A percentile compares a stretch with the other conserved stretches of the same genome.
Evolutionary conservation across 2,329 filamentous ascomycete genomes (phyloP).

Genomic region (Aspergillus sp.): DNA sequence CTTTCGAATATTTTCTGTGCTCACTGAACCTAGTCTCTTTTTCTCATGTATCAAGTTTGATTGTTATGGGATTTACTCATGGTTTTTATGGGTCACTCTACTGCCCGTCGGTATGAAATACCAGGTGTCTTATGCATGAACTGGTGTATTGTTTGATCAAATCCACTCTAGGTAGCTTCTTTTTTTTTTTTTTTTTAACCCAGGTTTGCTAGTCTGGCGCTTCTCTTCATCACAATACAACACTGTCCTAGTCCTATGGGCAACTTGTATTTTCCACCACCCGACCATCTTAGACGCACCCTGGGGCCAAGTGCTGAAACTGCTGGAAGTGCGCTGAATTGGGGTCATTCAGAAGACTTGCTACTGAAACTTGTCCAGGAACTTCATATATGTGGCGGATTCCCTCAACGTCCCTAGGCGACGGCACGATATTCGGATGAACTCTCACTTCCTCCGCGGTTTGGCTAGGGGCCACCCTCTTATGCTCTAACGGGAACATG

Average conservation of each 20-base stretch:
- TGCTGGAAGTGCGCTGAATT: not conserved
- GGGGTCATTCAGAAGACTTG: not conserved
- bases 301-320: not conserved
- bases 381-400: not conserved
- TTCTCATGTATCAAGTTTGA: not conserved
- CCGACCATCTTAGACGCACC: not conserved
- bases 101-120: not conserved
- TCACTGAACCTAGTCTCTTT: not conserved
- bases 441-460: not conserved
- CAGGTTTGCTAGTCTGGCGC: not conserved
- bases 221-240: not conserved
- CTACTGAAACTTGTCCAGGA: not conserved
- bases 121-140: conserved; percentile 11
- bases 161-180: not conserved
- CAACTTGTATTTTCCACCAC: not conserved
- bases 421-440: not conserved
- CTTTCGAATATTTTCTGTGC: not conserved
- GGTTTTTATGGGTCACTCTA: not conserved
- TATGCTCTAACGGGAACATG: no score
- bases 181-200: no score
- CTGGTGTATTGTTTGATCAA: conserved; percentile 8
- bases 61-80: conserved; percentile 2
- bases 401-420: not conserved
- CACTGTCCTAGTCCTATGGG: not conserved
- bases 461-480: not conserved